Evolutionary conservation across 768 basidiomycete genomes (phyloP), one percentile per base, ranked within the genome.

Genomic region (Tulasnella sp.): DNA sequence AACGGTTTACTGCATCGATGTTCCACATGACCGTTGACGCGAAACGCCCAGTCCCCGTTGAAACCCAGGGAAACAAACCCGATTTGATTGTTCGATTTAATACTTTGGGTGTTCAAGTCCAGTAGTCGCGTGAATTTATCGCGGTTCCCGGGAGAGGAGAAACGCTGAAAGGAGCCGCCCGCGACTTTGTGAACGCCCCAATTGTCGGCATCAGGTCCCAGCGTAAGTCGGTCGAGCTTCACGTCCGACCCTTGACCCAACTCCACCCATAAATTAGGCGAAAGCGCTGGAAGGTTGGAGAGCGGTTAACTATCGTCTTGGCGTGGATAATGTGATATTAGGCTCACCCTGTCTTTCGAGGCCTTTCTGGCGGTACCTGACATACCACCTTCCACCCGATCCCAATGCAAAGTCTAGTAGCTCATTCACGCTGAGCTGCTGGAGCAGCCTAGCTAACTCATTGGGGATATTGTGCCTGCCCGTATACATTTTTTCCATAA

Each of bases 391-490:
- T n/a, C 77, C 77, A 24, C 16, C 48, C 1, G 37, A 9, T 24
- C 77, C 77, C 48, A 78, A 54, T 16, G 48, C n/a, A 22, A 78
- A 78, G 60, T 78, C 77, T 16, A 54, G 54, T 9, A 78, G 48
- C 28, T 37, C 34, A 6, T 60, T 60, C 28, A 22, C 42, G 37
- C 50, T 16, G 2, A 78, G 34, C 14, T 37, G 28, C 8, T 37
- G 37, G 0, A 78, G 77, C 12, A 78, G 54, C 40, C n/a, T 60
- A 28, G 14, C n/a, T 5, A 78, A n/a, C 42, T 31, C n/a, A 11
- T 78, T n/a, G 8, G 77, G 58, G 18, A 78, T 24, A 50, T 78
- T 58, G 22, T 58, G 54, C 77, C 77, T 78, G 37, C 20, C 11
- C 76, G 20, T 50, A 28, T 50, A 34, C 34, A 50, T 50, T 20